Evolutionary conservation across 2,329 filamentous ascomycete species (phyloP).

Genomic region (Diaporthe sp.): DNA sequence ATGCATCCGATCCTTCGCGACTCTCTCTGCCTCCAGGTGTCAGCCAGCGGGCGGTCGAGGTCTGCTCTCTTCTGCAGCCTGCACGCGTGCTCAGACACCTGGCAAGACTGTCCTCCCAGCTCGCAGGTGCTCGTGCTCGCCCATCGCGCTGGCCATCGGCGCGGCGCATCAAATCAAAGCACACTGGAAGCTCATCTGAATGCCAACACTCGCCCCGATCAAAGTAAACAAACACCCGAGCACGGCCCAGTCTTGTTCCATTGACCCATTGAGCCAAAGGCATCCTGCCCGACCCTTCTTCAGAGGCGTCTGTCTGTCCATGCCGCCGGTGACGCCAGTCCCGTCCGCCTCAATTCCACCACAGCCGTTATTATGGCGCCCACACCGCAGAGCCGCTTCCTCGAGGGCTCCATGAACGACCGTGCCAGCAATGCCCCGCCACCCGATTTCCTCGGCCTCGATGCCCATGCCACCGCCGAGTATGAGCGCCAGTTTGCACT

Average conservation of each 20-base stretch:
- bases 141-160: slow-evolving; percentile 14
- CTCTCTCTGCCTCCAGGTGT: background rate
- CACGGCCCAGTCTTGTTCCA: slow-evolving; percentile 11
- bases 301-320: slow-evolving; percentile 13
- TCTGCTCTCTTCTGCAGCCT: slow-evolving; percentile 3
- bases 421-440: slow-evolving; percentile 80
- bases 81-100: slow-evolving; percentile 3
- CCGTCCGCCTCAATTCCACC: slow-evolving; percentile 23
- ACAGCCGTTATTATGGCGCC: slow-evolving; percentile 39
- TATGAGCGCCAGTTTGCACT: slow-evolving; percentile 47
- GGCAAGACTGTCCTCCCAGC: background rate
- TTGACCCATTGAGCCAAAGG: background rate
- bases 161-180: slow-evolving; percentile 8
- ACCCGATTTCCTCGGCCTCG: slow-evolving; percentile 71
- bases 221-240: slow-evolving; percentile 23
- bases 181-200: slow-evolving; percentile 14
- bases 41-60: background rate
- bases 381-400: slow-evolving; percentile 66
- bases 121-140: background rate
- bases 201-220: background rate
- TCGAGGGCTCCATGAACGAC: slow-evolving; percentile 91
- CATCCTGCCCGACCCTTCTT: slow-evolving; percentile 5
- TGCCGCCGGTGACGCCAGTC: slow-evolving; percentile 10
- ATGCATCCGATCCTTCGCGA: background rate
- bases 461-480: slow-evolving; percentile 46